Percentiles rank a stretch among this genome's conserved stretches.
Evolutionary conservation across 495 filamentous ascomycete genomes (phyloP).

Genomic region (Penicillium turbatum): DNA sequence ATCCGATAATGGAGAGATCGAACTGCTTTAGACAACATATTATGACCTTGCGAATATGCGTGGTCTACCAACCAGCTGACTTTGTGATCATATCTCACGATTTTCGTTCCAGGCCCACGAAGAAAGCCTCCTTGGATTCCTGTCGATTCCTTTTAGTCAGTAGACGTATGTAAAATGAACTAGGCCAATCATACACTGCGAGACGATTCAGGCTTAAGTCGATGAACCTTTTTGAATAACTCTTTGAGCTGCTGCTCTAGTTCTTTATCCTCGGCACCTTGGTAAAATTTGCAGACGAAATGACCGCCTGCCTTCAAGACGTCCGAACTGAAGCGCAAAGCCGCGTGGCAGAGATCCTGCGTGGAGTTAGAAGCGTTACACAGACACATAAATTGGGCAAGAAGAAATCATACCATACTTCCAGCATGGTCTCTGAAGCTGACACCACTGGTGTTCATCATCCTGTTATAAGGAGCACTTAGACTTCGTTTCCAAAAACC

Average conservation of each 20-base stretch:
- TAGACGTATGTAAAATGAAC: not conserved
- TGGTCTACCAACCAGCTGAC: not conserved
- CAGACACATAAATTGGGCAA: slow-evolving; percentile 33
- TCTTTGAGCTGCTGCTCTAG: slow-evolving; percentile 67
- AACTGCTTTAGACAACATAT: slow-evolving; percentile 22
- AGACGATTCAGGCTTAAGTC: slow-evolving; percentile 88
- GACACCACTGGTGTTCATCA: slow-evolving; percentile 97
- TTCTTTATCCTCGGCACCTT: slow-evolving; percentile 76
- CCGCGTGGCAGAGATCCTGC: slow-evolving; percentile 84
- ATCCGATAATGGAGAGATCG: slow-evolving; percentile 43
- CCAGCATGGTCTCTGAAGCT: slow-evolving; percentile 82
- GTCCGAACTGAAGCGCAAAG: slow-evolving; percentile 76
- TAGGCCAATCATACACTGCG: slow-evolving; percentile 59
- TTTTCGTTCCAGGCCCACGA: slow-evolving; percentile 65
- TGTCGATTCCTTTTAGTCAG: slow-evolving; percentile 32
- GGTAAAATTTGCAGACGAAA: slow-evolving; percentile 97
- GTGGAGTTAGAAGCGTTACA: slow-evolving; percentile 50
- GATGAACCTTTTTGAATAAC: slow-evolving; percentile 71
- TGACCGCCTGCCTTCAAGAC: slow-evolving; percentile 77
- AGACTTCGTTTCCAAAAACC: slow-evolving; percentile 79
- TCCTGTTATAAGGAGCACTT: slow-evolving; percentile 90
- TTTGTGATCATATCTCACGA: slow-evolving; percentile 6
- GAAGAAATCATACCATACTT: slow-evolving; percentile 74
- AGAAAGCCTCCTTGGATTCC: slow-evolving; percentile 90
- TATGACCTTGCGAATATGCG: not conserved